phyloP scores from a whole-genome alignment of 768 basidiomycete genomes.

The Lactarius hatsudake region DNA sequence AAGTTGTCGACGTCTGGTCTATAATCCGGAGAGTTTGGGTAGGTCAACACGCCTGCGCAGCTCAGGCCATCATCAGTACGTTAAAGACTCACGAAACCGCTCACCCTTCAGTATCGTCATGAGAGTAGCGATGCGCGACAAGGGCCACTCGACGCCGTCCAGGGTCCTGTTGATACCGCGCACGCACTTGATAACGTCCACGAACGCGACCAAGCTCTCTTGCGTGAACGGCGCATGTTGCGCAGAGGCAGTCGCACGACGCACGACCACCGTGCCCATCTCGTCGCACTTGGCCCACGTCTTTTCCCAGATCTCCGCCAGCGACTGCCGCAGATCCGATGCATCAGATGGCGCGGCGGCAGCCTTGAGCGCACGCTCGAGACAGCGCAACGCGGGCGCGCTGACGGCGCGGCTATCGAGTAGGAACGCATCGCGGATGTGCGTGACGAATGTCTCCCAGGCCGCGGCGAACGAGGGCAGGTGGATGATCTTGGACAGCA shows the following conservation, averaged over 20 bases:
- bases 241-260: slow-evolving; percentile 27
- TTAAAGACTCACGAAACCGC: slow-evolving; percentile 14
- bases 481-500: slow-evolving; percentile 67
- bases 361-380: slow-evolving; percentile 76
- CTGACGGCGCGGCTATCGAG: slow-evolving; percentile 64
- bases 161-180: slow-evolving; percentile 48
- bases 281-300: slow-evolving; percentile 70
- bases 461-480: slow-evolving; percentile 66
- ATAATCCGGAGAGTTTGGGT: slow-evolving; percentile 80
- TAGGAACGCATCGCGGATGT: slow-evolving; percentile 69
- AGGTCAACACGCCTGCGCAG: slow-evolving; percentile 66
- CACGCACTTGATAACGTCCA: slow-evolving; percentile 66
- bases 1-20: slow-evolving; percentile 83
- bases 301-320: slow-evolving; percentile 51
- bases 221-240: slow-evolving; percentile 60
- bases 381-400: slow-evolving; percentile 78
- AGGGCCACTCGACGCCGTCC: slow-evolving; percentile 59
- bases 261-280: slow-evolving; percentile 55
- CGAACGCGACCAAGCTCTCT: slow-evolving; percentile 79
- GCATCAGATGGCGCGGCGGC: slow-evolving; percentile 37
- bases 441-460: slow-evolving; percentile 71
- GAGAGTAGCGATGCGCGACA: slow-evolving; percentile 61
- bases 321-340: slow-evolving; percentile 35
- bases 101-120: slow-evolving; percentile 77
- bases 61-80: background rate